A percentile compares a stretch with the other conserved stretches of the same genome.
Evolutionary conservation across 2,329 filamentous ascomycete species (phyloP).

Genomic region (Metarhizium guizhouense): DNA sequence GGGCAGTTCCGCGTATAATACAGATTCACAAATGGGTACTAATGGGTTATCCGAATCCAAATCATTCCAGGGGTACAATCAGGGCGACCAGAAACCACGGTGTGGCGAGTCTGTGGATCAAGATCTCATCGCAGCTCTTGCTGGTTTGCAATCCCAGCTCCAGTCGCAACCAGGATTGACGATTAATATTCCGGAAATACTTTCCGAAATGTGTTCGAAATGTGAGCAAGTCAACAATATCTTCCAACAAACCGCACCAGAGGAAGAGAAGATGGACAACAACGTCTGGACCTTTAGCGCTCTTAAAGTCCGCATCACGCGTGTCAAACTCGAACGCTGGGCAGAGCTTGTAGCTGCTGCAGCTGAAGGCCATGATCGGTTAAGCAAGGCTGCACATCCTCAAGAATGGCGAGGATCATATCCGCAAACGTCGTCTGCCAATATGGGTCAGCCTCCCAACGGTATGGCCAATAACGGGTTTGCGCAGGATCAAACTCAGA

Average conservation of each 20-base stretch:
- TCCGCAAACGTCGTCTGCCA: constrained; percentile 6
- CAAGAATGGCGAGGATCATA: constrained; percentile 10
- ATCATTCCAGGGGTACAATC: neutral
- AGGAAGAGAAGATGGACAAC: constrained; percentile 27
- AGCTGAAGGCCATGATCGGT: constrained; percentile 15
- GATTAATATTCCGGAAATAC: constrained; percentile 34
- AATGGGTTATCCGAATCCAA: constrained; percentile 5
- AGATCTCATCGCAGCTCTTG: constrained; percentile 29
- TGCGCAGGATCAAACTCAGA: constrained; percentile 14
- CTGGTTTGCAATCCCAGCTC: constrained; percentile 30
- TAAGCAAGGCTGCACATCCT: neutral
- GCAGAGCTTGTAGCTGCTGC: constrained; percentile 34
- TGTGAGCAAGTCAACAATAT: constrained; percentile 34
- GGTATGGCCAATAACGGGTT: constrained; percentile 10
- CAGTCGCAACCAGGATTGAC: constrained; percentile 34
- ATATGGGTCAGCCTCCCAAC: neutral
- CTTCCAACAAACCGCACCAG: constrained; percentile 21
- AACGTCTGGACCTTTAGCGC: constrained; percentile 41
- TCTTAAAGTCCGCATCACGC: constrained; percentile 36
- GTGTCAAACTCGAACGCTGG: constrained; percentile 37
- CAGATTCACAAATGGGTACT: constrained; percentile 14
- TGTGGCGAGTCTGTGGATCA: constrained; percentile 26
- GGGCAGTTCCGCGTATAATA: constrained; percentile 13
- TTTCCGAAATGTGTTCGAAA: constrained; percentile 29
- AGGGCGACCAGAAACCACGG: constrained; percentile 2